Conservation (phyloP, 768 basidiomycete genomes). For the Tulasnella sp. region DNA sequence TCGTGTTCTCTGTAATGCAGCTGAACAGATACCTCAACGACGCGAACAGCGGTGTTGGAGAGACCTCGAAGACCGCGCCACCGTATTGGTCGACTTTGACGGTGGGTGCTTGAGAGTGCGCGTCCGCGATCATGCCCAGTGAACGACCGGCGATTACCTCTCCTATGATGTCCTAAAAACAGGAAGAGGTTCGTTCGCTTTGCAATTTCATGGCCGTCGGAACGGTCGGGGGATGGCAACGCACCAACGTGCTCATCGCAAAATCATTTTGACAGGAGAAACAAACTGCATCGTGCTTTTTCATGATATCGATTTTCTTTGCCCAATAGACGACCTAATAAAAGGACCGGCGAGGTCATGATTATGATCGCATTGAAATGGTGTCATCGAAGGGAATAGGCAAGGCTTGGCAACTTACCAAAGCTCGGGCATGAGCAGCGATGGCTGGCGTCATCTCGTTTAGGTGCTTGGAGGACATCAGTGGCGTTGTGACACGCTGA, state of each 20-base stretch:
- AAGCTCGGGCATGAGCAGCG: neutral
- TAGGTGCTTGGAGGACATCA: constrained; percentile 16
- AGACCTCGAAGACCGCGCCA: neutral
- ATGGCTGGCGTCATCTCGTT: constrained; percentile 15
- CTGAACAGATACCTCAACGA: neutral
- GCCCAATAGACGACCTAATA: neutral
- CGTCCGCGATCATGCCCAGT: neutral
- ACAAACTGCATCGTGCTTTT: neutral
- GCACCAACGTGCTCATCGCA: constrained; percentile 1
- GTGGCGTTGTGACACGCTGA: constrained; percentile 1
- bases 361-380: neutral
- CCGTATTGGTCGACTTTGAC: constrained; percentile 5
- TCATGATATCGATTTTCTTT: neutral
- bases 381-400: neutral
- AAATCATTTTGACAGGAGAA: constrained; percentile 5
- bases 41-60: neutral
- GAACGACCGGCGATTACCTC: constrained; percentile 2
- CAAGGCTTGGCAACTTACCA: neutral
- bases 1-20: neutral
- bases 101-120: neutral
- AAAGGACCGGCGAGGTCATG: neutral
- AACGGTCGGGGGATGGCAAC: neutral
- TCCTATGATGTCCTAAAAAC: neutral
- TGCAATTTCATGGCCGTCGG: neutral
- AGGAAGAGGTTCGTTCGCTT: neutral